phyloP scores from a whole-genome alignment of 192 early-diverging fungal species.

The Podila epigama region DNA sequence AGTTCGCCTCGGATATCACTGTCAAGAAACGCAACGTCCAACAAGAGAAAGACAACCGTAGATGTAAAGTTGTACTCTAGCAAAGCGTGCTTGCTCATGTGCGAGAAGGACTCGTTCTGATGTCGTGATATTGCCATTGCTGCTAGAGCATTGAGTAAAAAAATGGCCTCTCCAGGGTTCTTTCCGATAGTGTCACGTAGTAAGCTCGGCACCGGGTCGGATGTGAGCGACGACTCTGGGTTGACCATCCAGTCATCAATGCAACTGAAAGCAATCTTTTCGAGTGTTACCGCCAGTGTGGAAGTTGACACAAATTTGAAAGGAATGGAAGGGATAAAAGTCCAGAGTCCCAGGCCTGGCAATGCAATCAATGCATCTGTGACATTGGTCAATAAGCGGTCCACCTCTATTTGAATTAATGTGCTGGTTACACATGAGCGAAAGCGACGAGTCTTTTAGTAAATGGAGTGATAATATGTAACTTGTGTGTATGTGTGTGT shows the following conservation, averaged over 20 bases:
- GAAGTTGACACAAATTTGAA: constrained; percentile 36
- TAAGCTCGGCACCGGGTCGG: constrained; percentile 3
- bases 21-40: constrained; percentile 53
- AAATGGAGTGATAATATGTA: no score
- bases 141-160: constrained; percentile 52
- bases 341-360: constrained; percentile 29
- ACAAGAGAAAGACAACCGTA: constrained; percentile 43
- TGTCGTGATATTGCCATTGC: constrained; percentile 42
- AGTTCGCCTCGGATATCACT: constrained; percentile 36
- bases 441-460: neutral
- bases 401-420: constrained; percentile 13
- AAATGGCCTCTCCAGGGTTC: constrained; percentile 52
- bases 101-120: neutral
- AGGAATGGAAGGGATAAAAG: constrained; percentile 39
- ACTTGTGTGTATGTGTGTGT: no score
- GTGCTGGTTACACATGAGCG: neutral
- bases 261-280: constrained; percentile 25
- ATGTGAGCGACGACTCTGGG: constrained; percentile 6
- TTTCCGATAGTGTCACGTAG: constrained; percentile 15
- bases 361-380: constrained; percentile 15
- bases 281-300: constrained; percentile 4
- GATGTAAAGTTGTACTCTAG: constrained; percentile 27
- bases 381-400: constrained; percentile 12
- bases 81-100: neutral
- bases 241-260: constrained; percentile 8